Percentiles rank a stretch among this genome's conserved stretches.
Conservation (phyloP, 345 rosid species). For the Aquilaria yunnanensis region DNA sequence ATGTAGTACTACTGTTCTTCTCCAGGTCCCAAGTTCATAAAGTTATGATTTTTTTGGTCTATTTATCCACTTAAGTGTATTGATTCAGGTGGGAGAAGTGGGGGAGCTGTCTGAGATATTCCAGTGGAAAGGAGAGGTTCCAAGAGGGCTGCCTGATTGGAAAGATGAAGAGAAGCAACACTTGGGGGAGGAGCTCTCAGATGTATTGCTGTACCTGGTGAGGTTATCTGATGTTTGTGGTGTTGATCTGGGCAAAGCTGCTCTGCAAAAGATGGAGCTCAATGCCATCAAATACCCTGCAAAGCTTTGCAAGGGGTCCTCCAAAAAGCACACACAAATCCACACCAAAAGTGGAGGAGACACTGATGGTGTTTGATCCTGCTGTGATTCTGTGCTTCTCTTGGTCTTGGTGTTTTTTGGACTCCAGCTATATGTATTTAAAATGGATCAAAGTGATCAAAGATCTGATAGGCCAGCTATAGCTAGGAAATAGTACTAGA, state of each 20-base stretch:
- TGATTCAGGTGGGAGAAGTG: slow-evolving; percentile 57
- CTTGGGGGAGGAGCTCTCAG: slow-evolving; percentile 56
- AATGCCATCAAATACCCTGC: slow-evolving; percentile 20
- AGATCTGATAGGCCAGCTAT: too few species aligned
- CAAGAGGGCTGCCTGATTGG: slow-evolving; percentile 56
- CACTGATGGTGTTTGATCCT: too few species aligned
- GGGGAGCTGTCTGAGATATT: slow-evolving; percentile 62
- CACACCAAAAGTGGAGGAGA: too few species aligned
- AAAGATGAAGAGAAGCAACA: slow-evolving; percentile 42
- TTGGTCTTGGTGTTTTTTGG: too few species aligned
- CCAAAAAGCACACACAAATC: slow-evolving; percentile 4
- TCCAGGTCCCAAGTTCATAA: neutral
- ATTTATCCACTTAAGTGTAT: neutral
- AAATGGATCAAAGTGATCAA: too few species aligned
- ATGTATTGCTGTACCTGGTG: slow-evolving; percentile 53
- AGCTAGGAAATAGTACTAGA: too few species aligned
- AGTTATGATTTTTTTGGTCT: neutral
- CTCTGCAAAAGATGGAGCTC: slow-evolving; percentile 9
- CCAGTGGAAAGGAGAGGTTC: slow-evolving; percentile 69
- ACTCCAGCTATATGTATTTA: too few species aligned
- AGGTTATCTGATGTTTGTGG: slow-evolving; percentile 55
- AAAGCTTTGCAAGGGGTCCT: slow-evolving; percentile 10
- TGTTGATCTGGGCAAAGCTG: slow-evolving; percentile 44
- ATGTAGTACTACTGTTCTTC: neutral
- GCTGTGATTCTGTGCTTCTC: too few species aligned